These are phyloP conservation scores for Hyaloraphidium curvatum DNA, from an alignment of 192 early-diverging fungal species.

Conservation along the genomic window DNA sequence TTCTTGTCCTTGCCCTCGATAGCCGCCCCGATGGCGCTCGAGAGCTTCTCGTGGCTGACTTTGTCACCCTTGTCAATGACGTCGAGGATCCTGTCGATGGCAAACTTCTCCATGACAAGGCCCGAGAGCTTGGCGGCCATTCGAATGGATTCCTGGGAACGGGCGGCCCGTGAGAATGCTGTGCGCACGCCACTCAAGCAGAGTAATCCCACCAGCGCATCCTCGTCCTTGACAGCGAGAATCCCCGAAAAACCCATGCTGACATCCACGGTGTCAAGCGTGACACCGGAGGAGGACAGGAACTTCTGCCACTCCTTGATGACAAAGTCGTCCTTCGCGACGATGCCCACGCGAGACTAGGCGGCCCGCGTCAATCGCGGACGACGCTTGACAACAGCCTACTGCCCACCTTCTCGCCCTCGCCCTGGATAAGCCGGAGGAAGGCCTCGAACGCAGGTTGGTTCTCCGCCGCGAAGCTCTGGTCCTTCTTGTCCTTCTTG, in stretches of 20 bases:
- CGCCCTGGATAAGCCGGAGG: too few relatives aligned
- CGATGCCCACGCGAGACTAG: constrained; percentile 33
- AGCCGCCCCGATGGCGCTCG: constrained; percentile 47
- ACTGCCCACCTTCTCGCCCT: constrained; percentile 1
- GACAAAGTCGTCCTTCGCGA: constrained; percentile 50
- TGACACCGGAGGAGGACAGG: constrained; percentile 12
- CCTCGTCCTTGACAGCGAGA: constrained; percentile 79
- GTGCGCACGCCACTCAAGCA: background rate
- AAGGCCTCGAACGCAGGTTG: too few relatives aligned
- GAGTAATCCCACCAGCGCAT: constrained; percentile 43
- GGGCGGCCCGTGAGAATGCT: background rate
- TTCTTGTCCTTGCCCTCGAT: constrained; percentile 41
- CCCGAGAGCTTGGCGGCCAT: constrained; percentile 54
- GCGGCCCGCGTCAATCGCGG: background rate
- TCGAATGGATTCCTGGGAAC: constrained; percentile 38
- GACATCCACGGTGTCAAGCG: constrained; percentile 52
- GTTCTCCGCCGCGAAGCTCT: too few relatives aligned
- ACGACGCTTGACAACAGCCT: constrained; percentile 3
- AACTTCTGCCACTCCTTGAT: constrained; percentile 66
- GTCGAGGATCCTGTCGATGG: constrained; percentile 63
- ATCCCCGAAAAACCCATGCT: constrained; percentile 41
- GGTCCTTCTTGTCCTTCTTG: too few relatives aligned
- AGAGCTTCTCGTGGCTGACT: constrained; percentile 64
- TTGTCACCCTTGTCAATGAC: constrained; percentile 76
- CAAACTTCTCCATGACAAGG: constrained; percentile 63